Base-by-base conservation (phyloP, 768 basidiomycete species). In the Suillus weaverae region DNA sequence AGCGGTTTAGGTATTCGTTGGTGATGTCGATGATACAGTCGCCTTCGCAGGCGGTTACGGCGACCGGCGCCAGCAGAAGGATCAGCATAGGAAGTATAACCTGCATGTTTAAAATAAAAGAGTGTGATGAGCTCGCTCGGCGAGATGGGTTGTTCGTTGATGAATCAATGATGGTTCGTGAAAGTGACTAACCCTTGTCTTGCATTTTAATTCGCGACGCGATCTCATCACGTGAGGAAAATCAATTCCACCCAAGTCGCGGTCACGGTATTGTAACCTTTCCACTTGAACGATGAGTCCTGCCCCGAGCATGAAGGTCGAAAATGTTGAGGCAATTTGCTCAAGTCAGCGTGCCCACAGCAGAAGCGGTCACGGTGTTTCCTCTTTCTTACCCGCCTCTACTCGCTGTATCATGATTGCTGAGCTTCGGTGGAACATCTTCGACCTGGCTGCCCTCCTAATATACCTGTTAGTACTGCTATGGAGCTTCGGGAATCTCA, bases 21-120 rank as follows among this genome's bases (percentile, higher is more conserved):
- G 89, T 89, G 67, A 87, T 84, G n/a, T 76, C 81, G 20, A 76
- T 74, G 63, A 88, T 89, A 71, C 91, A 92, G 36, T 86, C 84
- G 30, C 86, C 87, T 80, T 92, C 91, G 72, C 91, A 93, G 35
- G 86, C 86, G 43, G 71, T 70, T 64, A 84, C 81, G 48, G 78
- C 71, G 70, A 75, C 70, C 53, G 81, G 79, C 69, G 75, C 68
- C 22, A 71, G 43, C 61, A 78, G 57, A 36, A 78, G 46, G 36
- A 74, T 53, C 55, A 73, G 8, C 61, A 75, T 46, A 62, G 70
- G 67, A 61, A 67, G 50, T 53, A 50, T 65, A 26, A 51, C 67
- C 26, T 74, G 48, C 73, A 74, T 76, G 16, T 18, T 64, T 13
- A 7, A 26, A 30, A 33, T 33, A 54, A 62, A 30, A 33, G 26